Evolutionary conservation across 2,329 filamentous ascomycete species (phyloP).

Genomic region (Xylariaceae sp.): DNA sequence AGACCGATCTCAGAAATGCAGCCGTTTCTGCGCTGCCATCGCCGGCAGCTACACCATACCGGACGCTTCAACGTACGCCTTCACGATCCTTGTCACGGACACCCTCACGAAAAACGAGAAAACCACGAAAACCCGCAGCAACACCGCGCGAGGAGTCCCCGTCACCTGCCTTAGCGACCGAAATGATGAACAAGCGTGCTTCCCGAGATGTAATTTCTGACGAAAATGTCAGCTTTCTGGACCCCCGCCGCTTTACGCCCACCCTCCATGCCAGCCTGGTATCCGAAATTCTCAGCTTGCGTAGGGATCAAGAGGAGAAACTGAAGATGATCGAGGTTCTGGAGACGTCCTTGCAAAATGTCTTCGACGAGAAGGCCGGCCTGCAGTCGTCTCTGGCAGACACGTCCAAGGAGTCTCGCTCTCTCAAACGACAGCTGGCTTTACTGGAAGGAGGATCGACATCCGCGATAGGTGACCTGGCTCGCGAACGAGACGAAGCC

Average conservation of each 20-base stretch:
- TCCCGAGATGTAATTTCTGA: constrained; percentile 58
- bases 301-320: constrained; percentile 88
- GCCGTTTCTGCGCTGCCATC: constrained; percentile 60
- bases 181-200: constrained; percentile 44
- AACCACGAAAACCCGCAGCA: constrained; percentile 60
- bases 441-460: constrained; percentile 83
- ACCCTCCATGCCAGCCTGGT: constrained; percentile 92
- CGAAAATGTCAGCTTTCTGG: constrained; percentile 68
- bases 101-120: constrained; percentile 57
- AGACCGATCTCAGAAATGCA: constrained; percentile 55
- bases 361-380: constrained; percentile 68
- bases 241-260: constrained; percentile 89
- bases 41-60: constrained; percentile 65
- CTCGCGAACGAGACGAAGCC: constrained; percentile 79
- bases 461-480: constrained; percentile 76
- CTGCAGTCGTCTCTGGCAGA: constrained; percentile 57
- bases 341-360: constrained; percentile 66
- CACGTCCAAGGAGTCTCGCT: constrained; percentile 69
- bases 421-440: constrained; percentile 77
- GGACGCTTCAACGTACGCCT: constrained; percentile 38
- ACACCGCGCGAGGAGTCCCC: constrained; percentile 57
- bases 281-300: constrained; percentile 82
- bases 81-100: constrained; percentile 40
- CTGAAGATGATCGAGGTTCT: constrained; percentile 78
- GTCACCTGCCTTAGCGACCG: constrained; percentile 45